Evolutionary conservation across 2,329 filamentous ascomycete genomes (phyloP).

Genomic region (Ascochyta pisi): DNA sequence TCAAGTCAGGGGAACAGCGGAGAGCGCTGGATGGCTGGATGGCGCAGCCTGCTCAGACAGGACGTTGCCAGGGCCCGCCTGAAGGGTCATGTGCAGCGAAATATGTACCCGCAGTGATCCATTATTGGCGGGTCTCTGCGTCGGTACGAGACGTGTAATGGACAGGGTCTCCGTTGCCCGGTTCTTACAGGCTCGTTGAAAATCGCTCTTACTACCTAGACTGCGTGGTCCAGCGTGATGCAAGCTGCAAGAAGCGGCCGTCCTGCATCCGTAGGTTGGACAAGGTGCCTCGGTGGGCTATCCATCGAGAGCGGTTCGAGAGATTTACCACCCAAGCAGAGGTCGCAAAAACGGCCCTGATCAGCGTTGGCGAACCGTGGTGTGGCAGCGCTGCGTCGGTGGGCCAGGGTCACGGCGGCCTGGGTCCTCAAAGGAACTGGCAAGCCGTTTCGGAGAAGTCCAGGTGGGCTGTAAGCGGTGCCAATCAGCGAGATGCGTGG

Average conservation of each 20-base stretch:
- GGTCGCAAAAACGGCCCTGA: slow-evolving; percentile 13
- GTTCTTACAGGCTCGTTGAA: slow-evolving; percentile 11
- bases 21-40: slow-evolving; percentile 33
- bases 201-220: slow-evolving; percentile 10
- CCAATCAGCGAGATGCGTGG: slow-evolving; percentile 17
- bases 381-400: slow-evolving; percentile 16
- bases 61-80: slow-evolving; percentile 33
- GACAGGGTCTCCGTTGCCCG: slow-evolving; percentile 13
- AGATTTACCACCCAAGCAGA: not conserved
- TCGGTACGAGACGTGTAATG: slow-evolving; percentile 29
- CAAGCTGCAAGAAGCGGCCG: slow-evolving; percentile 4
- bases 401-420: slow-evolving; percentile 9
- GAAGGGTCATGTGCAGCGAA: slow-evolving; percentile 39
- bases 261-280: slow-evolving; percentile 4
- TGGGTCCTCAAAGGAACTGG: slow-evolving; percentile 11
- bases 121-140: slow-evolving; percentile 32
- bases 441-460: slow-evolving; percentile 23
- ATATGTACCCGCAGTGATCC: slow-evolving; percentile 24
- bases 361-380: slow-evolving; percentile 11
- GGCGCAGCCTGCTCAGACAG: slow-evolving; percentile 15
- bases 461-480: slow-evolving; percentile 27
- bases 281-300: not conserved
- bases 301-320: not conserved
- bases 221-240: not conserved
- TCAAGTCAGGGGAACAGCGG: slow-evolving; percentile 23